A percentile compares a stretch with the other conserved stretches of the same genome.
phyloP scores from a whole-genome alignment of 345 rosid genomes.

The Sisymbrium altissimum region DNA sequence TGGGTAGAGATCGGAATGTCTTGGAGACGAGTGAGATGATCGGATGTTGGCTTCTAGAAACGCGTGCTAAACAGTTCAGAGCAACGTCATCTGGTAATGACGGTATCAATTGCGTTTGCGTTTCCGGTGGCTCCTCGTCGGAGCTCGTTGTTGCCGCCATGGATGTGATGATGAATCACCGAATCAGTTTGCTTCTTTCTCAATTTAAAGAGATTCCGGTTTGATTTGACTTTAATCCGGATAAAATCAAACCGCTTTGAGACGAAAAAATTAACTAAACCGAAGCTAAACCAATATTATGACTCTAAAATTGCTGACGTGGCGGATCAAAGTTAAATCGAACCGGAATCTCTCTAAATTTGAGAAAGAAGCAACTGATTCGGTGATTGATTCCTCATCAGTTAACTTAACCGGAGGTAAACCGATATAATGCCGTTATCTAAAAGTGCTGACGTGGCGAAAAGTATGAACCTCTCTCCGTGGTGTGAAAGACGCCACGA shows the following conservation, averaged over 20 bases:
- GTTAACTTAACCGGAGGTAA: neutral
- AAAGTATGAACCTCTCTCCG: neutral
- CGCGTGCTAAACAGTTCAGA: slow-evolving; percentile 59
- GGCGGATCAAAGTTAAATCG: too few species aligned
- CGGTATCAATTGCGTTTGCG: slow-evolving; percentile 6
- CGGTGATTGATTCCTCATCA: too few species aligned
- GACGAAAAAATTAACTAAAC: neutral
- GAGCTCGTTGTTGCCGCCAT: slow-evolving; percentile 27
- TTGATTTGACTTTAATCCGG: neutral
- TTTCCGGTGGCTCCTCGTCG: slow-evolving; percentile 20
- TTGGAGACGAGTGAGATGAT: slow-evolving; percentile 65
- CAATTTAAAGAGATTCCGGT: neutral
- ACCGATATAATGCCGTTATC: neutral
- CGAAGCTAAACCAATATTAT: neutral
- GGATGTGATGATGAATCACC: neutral
- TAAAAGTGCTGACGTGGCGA: slow-evolving; percentile 22
- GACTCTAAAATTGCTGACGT: neutral
- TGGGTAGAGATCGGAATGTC: slow-evolving; percentile 48
- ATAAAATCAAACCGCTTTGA: neutral
- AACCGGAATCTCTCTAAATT: too few species aligned
- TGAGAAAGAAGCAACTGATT: too few species aligned
- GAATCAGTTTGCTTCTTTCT: neutral
- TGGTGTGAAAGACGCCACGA: slow-evolving; percentile 31
- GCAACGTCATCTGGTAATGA: slow-evolving; percentile 60
- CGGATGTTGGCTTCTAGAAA: slow-evolving; percentile 61